Evolutionary conservation across 2,329 filamentous ascomycete species (phyloP), one percentile per base, ranked within the genome.

Genomic region (Tolypocladium nubicola): DNA sequence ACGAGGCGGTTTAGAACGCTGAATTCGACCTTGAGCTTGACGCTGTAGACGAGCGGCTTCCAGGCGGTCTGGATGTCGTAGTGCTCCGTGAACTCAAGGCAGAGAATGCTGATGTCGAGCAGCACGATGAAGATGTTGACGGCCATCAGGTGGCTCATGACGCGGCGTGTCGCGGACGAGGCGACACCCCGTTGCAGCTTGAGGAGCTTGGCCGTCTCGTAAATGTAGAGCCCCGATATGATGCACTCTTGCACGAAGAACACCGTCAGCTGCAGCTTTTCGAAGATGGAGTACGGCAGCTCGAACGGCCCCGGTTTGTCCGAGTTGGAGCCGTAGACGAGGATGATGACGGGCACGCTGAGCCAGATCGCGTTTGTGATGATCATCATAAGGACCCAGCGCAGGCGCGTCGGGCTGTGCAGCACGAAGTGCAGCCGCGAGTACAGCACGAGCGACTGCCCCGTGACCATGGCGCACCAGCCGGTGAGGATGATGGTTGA

Each of bases 401-500:
- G 74, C 1, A 86, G 71, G 2, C 78, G 67, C 2, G 68, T 68
- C 30, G 75, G 61, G 71, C 81, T 79, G 16, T 76, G 76, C 16
- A 82, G 72, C 19, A 86, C 75, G 3, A 87, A 74, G 63, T 86
- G 82, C 1, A 86, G 72, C 1, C 84, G 76, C 1, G 82, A 86
- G 69, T 83, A 87, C 1, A 87, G 71, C 1, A 86, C 83, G 21
- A 85, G 63, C 0, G 79, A 79, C 65, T 85, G 81, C 0, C 83
- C 84, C 0, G 81, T 84, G 0, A 86, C 76, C 80, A 86, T 84
- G 1, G 64, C 60, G n/a, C 63, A 66, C 68, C 70, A 71, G 2
- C 67, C 67, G 26, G 66, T 59, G n/a, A 68, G 59, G 10, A 69
- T 67, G 10, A 68, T 57, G 0, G 66, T 69, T 8, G 63, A 63